These are phyloP conservation scores for Lentinula sp. DNA, from an alignment of 768 basidiomycete species.

Conservation along the genomic window DNA sequence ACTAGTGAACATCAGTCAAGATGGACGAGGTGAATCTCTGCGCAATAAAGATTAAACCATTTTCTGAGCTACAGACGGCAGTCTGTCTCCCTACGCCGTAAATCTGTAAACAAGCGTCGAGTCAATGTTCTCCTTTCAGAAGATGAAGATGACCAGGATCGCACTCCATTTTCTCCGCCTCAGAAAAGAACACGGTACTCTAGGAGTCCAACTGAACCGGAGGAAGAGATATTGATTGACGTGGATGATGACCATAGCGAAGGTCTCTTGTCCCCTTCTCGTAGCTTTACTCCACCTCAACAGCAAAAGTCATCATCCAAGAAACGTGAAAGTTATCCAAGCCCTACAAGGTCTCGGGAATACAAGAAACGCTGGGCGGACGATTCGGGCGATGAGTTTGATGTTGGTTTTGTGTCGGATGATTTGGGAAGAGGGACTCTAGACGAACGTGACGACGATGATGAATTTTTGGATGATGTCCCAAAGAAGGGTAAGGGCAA, in stretches of 20 bases:
- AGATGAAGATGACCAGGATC: not conserved
- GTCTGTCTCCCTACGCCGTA: not conserved
- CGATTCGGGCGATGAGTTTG: conserved; percentile 12
- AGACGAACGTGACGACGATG: conserved; percentile 25
- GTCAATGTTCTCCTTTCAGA: not conserved
- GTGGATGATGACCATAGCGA: not conserved
- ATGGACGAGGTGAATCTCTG: conserved; percentile 1
- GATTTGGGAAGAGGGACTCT: conserved; percentile 14
- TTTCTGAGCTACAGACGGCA: not conserved
- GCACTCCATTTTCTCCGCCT: not conserved
- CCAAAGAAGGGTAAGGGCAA: conserved; percentile 13
- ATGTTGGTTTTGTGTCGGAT: conserved; percentile 3
- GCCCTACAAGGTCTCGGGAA: not conserved
- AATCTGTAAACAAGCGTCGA: conserved; percentile 1
- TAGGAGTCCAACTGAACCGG: not conserved
- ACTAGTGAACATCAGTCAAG: not conserved
- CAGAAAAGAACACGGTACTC: not conserved
- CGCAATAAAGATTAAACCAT: not conserved
- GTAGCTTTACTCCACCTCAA: not conserved
- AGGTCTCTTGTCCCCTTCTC: not conserved
- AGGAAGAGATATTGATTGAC: not conserved
- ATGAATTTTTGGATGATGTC: conserved; percentile 18
- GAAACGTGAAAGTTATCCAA: not conserved
- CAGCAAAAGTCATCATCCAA: not conserved
- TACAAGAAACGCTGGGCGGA: conserved; percentile 1